Conservation (phyloP, 257 asterid genomes). For the Petunia secreta region DNA sequence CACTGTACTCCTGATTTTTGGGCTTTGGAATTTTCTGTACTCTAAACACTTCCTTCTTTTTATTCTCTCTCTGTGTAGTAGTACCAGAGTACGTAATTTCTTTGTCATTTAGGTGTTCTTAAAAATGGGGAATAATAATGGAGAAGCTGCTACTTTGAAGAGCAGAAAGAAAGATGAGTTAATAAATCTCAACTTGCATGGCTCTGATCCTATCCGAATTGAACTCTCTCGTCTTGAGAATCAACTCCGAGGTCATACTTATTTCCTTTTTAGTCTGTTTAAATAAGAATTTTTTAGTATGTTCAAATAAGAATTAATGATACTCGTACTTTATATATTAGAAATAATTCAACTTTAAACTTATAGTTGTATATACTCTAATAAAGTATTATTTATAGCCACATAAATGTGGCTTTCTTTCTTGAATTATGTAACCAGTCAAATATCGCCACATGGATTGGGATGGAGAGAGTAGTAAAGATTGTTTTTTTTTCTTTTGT, state of each 20-base stretch:
- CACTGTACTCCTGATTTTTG: not conserved
- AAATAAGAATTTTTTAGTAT: too few species aligned
- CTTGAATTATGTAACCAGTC: too few species aligned
- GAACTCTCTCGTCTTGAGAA: constrained; percentile 91
- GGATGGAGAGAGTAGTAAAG: too few species aligned
- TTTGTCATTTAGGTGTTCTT: not conserved
- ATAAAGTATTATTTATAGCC: too few species aligned
- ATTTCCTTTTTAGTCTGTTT: constrained; percentile 1
- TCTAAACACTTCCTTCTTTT: not conserved
- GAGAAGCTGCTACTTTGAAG: constrained; percentile 48
- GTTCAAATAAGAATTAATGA: too few species aligned
- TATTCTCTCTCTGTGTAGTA: not conserved
- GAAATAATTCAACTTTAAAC: too few species aligned
- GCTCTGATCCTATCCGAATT: constrained; percentile 86
- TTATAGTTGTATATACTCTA: too few species aligned
- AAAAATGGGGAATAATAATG: not conserved
- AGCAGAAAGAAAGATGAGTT: constrained; percentile 66
- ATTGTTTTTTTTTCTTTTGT: not conserved
- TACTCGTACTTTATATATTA: too few species aligned
- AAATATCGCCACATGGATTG: too few species aligned
- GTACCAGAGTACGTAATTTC: not conserved
- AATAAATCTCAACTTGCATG: constrained; percentile 58
- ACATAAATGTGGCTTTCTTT: too few species aligned
- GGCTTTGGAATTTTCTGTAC: not conserved
- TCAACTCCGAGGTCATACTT: constrained; percentile 66